Evolutionary conservation across 495 filamentous ascomycete genomes (phyloP), one percentile per base, ranked within the genome.

Genomic region (Hypoxylon rickii): DNA sequence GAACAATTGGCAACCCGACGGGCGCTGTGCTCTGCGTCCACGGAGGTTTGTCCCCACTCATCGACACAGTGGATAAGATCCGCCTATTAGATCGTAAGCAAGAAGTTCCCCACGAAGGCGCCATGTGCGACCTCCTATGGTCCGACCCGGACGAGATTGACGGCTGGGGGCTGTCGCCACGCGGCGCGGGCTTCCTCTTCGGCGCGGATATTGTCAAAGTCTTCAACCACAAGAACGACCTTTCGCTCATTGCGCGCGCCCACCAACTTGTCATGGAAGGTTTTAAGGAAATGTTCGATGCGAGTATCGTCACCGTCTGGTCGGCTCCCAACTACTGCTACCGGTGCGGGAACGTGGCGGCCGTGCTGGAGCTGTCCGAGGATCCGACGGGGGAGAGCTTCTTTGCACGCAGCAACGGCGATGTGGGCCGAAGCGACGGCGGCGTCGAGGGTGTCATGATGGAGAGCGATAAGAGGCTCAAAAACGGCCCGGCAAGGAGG

Each of bases 191-290:
- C 11, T 98, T 97, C 77, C 80, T 98, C 19, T 98, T 98, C 59
- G 94, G 94, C 51, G 88, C 88, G 12, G 92, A 98, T 70, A 97
- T 97, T 51, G 94, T 97, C 52, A 96, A 93, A 66, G 81, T 84
- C 49, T 98, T 98, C 76, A 98, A 97, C 69, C 86, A 96, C 70
- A 79, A 82, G 13, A 98, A 98, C 69, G 90, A 96, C 67, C 79
- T 98, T 7, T 89, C 86, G 3, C 78, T 98, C 33, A 92, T 98
- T 41, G 94, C 94, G 41, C 85, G 94, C 48, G 94, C 94, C 13
- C 94, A 98, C 68, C 94, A 98, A 73, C 84, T 98, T 18, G 94
- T 98, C 26, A 98, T 97, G 94, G 94, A 98, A 70, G 94, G 94
- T 7, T 97, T 96, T 73, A 97, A 97, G 71, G 94, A 97, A 75